A percentile compares a stretch with the other conserved stretches of the same genome.
These are phyloP conservation scores for Colletotrichum tabaci DNA, from an alignment of 2,329 filamentous ascomycete genomes.

Conservation along the genomic window DNA sequence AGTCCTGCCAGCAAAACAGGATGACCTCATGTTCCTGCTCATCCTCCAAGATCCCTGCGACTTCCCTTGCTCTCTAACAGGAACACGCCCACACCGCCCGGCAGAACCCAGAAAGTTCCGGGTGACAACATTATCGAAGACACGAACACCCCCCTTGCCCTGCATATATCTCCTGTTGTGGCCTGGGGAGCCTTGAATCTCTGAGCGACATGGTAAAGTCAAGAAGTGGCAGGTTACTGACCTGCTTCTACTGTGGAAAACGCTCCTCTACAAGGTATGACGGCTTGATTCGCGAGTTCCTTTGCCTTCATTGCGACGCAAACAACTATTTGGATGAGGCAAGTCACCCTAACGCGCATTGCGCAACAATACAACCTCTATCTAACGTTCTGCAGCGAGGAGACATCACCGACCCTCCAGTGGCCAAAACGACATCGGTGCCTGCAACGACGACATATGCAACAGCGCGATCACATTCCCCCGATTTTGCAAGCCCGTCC, in stretches of 20 bases:
- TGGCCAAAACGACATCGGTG: conserved; percentile 67
- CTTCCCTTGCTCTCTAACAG: conserved; percentile 27
- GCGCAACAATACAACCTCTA: neutral
- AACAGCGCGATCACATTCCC: conserved; percentile 57
- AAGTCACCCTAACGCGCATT: conserved; percentile 46
- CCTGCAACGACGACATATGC: conserved; percentile 63
- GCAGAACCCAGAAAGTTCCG: conserved; percentile 51
- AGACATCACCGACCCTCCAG: conserved; percentile 89
- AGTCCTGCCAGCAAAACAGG: conserved; percentile 7
- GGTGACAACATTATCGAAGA: conserved; percentile 27
- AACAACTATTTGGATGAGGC: conserved; percentile 93
- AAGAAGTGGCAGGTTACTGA: conserved; percentile 62
- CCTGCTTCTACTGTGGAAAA: conserved; percentile 88
- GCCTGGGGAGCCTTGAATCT: conserved; percentile 24
- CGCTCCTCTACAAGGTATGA: conserved; percentile 74
- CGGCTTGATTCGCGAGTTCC: conserved; percentile 74
- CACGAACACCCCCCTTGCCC: conserved; percentile 25
- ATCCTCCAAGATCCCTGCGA: conserved; percentile 20
- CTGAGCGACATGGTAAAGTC: conserved; percentile 58
- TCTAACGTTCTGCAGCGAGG: conserved; percentile 73
- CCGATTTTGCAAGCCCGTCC: conserved; percentile 50
- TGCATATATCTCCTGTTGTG: conserved; percentile 42
- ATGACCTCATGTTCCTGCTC: conserved; percentile 39
- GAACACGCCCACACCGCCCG: conserved; percentile 49
- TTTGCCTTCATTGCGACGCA: conserved; percentile 85